Evolutionary conservation across 73 alveolate genomes (phyloP).

Genomic region (Paramecium pentaurelia): DNA sequence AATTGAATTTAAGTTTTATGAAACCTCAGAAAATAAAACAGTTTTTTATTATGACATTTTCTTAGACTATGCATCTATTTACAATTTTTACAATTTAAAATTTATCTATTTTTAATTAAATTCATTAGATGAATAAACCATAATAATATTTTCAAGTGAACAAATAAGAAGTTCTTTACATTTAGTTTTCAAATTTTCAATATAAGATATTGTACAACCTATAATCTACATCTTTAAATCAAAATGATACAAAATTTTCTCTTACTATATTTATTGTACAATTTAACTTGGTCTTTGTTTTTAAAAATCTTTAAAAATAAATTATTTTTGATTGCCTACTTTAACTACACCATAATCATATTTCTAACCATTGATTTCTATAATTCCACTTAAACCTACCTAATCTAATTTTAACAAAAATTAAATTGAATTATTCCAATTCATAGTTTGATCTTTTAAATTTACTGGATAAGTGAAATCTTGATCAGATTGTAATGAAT

Average conservation of each 20-base stretch:
- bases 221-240: not conserved
- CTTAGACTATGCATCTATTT: not conserved
- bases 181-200: not conserved
- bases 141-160: not conserved
- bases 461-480: not conserved
- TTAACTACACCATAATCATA: not conserved
- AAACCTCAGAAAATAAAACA: not conserved
- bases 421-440: not conserved
- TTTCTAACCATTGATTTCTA: not conserved
- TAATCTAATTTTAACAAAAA: not conserved
- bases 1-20: not conserved
- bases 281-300: not conserved
- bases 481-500: not conserved
- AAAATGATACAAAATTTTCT: not conserved
- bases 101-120: not conserved
- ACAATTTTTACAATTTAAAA: not conserved
- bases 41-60: not conserved
- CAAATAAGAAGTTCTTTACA: not conserved
- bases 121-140: not conserved
- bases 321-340: not conserved
- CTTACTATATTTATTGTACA: not conserved
- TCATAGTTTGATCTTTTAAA: not conserved
- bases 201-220: not conserved
- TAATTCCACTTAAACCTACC: not conserved
- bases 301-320: not conserved